Evolutionary conservation across 1,139 yeast genomes (phyloP).

Genomic region (Candida gigantensis): DNA sequence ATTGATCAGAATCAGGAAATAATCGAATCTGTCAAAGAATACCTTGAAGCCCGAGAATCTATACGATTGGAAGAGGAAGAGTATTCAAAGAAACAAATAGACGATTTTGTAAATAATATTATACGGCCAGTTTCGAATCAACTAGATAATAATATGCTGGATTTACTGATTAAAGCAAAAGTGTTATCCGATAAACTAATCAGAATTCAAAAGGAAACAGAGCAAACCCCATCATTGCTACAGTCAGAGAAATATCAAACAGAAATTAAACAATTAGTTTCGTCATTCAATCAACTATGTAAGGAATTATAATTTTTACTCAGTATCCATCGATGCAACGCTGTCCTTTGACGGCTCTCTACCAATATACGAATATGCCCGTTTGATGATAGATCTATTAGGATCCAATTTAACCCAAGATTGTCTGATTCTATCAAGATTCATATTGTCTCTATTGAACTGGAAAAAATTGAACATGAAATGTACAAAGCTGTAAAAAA

Average conservation of each 20-base stretch:
- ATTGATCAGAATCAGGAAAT: conserved; percentile 43
- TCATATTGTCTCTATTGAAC: conserved; percentile 44
- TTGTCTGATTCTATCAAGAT: conserved; percentile 44
- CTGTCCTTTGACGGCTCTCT: conserved; percentile 22
- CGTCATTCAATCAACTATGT: conserved; percentile 20
- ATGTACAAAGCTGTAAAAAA: conserved; percentile 33
- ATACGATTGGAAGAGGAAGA: conserved; percentile 18
- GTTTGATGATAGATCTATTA: conserved; percentile 38
- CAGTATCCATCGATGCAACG: conserved; percentile 9
- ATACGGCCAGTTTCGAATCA: conserved; percentile 17
- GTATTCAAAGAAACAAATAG: conserved; percentile 12
- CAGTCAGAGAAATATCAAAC: conserved; percentile 18
- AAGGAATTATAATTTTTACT: not conserved
- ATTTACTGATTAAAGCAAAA: conserved; percentile 14
- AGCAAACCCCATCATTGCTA: conserved; percentile 9
- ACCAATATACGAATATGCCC: conserved; percentile 41
- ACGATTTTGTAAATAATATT: conserved; percentile 15
- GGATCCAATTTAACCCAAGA: conserved; percentile 51
- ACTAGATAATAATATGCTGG: conserved; percentile 19
- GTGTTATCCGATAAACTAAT: conserved; percentile 14
- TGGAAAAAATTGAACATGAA: conserved; percentile 33
- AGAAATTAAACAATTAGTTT: conserved; percentile 23
- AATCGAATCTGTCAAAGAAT: conserved; percentile 40
- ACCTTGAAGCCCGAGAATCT: conserved; percentile 27
- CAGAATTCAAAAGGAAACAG: conserved; percentile 8